Evolutionary conservation across 2,329 filamentous ascomycete genomes (phyloP).

Genomic region (Hirsutella minnesotensis): DNA sequence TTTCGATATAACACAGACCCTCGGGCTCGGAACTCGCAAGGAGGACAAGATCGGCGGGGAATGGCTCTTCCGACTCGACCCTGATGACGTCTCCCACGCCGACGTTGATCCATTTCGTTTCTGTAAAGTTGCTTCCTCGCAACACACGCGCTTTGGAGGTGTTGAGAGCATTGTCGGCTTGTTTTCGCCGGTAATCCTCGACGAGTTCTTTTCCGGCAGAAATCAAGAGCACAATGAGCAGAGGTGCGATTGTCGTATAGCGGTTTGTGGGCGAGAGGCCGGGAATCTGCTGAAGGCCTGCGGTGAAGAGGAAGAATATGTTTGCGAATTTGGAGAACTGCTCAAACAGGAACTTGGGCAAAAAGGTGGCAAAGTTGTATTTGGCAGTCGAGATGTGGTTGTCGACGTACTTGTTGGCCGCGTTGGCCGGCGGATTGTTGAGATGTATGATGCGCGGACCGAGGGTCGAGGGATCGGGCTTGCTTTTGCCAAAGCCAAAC

Average conservation of each 20-base stretch:
- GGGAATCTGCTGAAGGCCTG: slow-evolving; percentile 87
- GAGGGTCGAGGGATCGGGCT: slow-evolving; percentile 79
- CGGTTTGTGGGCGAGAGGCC: slow-evolving; percentile 87
- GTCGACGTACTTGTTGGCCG: slow-evolving; percentile 79
- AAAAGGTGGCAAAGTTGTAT: slow-evolving; percentile 86
- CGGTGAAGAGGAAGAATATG: slow-evolving; percentile 97
- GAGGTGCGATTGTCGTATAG: slow-evolving; percentile 93
- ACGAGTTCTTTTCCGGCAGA: slow-evolving; percentile 90
- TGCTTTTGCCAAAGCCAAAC: slow-evolving; percentile 77
- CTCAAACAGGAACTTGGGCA: slow-evolving; percentile 95
- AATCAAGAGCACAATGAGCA: slow-evolving; percentile 81
- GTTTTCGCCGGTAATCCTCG: slow-evolving; percentile 83
- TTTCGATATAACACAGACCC: slow-evolving; percentile 97
- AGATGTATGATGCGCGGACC: slow-evolving; percentile 88
- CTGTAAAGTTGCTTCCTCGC: slow-evolving; percentile 70
- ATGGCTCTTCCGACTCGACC: slow-evolving; percentile 88
- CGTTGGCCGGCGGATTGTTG: slow-evolving; percentile 91
- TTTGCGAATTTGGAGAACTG: slow-evolving; percentile 99
- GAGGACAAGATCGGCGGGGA: slow-evolving; percentile 86
- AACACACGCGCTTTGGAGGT: slow-evolving; percentile 75
- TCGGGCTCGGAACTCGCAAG: slow-evolving; percentile 94
- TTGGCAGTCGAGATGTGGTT: slow-evolving; percentile 97
- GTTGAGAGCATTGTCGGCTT: slow-evolving; percentile 78
- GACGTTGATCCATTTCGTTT: slow-evolving; percentile 89
- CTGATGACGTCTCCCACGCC: slow-evolving; percentile 85